These are phyloP conservation scores for Colletotrichum nymphaeae DNA, from an alignment of 2,329 filamentous ascomycete species.

Conservation along the genomic window DNA sequence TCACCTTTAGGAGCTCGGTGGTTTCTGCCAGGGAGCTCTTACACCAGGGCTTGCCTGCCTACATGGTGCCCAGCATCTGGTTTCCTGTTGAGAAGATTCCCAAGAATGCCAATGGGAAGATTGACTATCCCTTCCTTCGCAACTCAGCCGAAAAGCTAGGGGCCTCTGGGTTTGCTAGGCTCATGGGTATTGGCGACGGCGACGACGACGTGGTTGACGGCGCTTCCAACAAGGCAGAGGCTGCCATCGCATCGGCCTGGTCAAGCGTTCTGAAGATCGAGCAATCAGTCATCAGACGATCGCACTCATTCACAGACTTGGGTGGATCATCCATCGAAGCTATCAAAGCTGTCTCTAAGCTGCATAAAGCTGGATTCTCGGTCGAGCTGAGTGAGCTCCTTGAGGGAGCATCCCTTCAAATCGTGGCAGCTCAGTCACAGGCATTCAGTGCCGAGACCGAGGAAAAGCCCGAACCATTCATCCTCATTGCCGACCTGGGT, in stretches of 20 bases:
- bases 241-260: conserved; percentile 25
- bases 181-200: neutral
- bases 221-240: neutral
- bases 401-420: neutral
- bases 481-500: neutral
- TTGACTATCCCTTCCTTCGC: conserved; percentile 19
- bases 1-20: neutral
- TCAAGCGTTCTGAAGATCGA: conserved; percentile 33
- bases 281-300: conserved; percentile 2
- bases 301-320: conserved; percentile 34
- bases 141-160: neutral
- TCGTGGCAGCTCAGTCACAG: neutral
- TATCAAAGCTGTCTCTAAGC: conserved; percentile 29
- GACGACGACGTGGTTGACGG: no score
- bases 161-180: neutral
- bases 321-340: conserved; percentile 38
- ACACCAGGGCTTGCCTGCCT: conserved; percentile 33
- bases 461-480: conserved; percentile 25
- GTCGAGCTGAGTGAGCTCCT: neutral
- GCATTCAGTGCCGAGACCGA: neutral
- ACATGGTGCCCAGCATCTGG: conserved; percentile 42
- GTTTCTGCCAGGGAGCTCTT: neutral
- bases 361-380: conserved; percentile 2
- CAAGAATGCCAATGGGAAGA: conserved; percentile 41
- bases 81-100: conserved; percentile 38